phyloP scores from a whole-genome alignment of 306 rosid species.

The Inga leiocalycina region DNA sequence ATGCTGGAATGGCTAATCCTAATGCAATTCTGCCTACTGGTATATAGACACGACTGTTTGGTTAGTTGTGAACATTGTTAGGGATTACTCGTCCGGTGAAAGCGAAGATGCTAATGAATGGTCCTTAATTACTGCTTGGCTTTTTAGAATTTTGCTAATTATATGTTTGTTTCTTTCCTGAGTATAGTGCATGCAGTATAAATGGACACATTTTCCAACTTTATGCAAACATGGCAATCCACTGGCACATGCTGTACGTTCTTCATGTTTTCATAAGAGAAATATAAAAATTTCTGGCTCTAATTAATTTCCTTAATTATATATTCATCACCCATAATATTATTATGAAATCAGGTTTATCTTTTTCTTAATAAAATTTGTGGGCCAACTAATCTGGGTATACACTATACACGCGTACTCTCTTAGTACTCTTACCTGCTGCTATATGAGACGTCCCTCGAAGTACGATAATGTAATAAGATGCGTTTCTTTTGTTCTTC shows the following conservation, averaged over 20 bases:
- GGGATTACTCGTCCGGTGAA: neutral
- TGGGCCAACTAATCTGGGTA: neutral
- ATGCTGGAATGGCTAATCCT: too few species aligned
- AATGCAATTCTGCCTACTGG: too few species aligned
- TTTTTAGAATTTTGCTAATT: neutral
- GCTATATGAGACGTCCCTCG: neutral
- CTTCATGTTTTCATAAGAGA: neutral
- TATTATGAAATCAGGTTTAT: too few species aligned
- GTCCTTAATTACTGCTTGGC: neutral
- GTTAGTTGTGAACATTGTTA: neutral
- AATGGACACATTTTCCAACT: neutral
- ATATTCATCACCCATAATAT: neutral
- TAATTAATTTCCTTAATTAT: neutral
- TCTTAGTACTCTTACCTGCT: neutral
- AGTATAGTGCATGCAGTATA: neutral
- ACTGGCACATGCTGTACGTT: neutral
- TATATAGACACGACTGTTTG: neutral
- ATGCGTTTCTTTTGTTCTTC: neutral
- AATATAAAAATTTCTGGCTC: neutral
- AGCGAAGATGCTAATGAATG: neutral
- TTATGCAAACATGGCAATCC: neutral
- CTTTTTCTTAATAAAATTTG: too few species aligned
- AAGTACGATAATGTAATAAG: constrained; percentile 19
- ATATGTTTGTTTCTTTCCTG: neutral
- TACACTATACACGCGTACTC: neutral